phyloP scores from a whole-genome alignment of 1,284 basidiomycete species.

The Sphagnurus paluster region DNA sequence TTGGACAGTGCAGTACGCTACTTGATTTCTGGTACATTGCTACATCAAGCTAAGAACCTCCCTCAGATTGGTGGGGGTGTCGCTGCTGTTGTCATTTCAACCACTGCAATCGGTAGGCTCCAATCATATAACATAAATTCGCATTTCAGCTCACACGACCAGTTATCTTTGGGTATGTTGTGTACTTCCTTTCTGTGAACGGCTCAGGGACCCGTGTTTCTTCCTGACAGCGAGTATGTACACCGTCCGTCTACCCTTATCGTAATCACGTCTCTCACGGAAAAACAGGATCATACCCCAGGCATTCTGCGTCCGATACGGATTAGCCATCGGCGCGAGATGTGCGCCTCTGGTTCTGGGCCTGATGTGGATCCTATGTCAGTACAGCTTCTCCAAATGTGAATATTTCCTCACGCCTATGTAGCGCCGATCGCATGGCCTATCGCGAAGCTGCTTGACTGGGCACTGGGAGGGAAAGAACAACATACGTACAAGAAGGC shows the following conservation, averaged over 20 bases:
- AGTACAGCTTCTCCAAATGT: conserved; percentile 16
- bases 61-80: conserved; percentile 63
- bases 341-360: conserved; percentile 81
- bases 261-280: background rate
- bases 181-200: background rate
- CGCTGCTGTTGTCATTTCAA: conserved; percentile 82
- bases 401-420: conserved; percentile 1
- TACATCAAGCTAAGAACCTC: background rate
- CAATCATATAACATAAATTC: background rate
- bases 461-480: conserved; percentile 71
- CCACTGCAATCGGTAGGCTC: conserved; percentile 73
- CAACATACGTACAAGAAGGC: conserved; percentile 87
- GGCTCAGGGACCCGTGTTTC: background rate
- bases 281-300: conserved; percentile 80
- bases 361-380: conserved; percentile 82
- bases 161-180: conserved; percentile 81
- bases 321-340: conserved; percentile 84
- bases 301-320: conserved; percentile 86
- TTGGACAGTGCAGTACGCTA: conserved; percentile 83
- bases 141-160: conserved; percentile 4
- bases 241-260: conserved; percentile 16
- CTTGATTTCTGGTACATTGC: background rate
- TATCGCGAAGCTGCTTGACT: conserved; percentile 85
- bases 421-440: conserved; percentile 86
- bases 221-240: conserved; percentile 50